Percentiles rank a stretch among this genome's conserved stretches.
Evolutionary conservation across 139 green algal genomes (phyloP).

Genomic region (Pleodorina starrii): DNA sequence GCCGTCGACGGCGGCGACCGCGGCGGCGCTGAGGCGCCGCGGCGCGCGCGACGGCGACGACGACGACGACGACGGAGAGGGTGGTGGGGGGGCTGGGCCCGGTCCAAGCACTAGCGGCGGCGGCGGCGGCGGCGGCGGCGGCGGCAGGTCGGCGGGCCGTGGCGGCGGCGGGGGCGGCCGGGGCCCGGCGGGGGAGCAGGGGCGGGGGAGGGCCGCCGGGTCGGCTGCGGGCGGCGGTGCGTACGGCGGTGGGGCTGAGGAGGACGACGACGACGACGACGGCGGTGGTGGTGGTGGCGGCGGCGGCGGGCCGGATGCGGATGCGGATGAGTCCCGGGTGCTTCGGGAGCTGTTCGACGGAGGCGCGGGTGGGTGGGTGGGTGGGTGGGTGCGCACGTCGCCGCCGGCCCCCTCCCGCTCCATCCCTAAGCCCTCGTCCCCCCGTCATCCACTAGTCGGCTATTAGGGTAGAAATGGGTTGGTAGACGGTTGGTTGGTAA

Average conservation of each 20-base stretch:
- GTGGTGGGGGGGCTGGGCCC: neutral
- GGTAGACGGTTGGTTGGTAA: no score
- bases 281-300: neutral
- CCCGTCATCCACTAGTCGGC: no score
- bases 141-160: neutral
- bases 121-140: neutral
- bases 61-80: neutral
- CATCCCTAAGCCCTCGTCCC: no score
- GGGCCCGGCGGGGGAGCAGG: no score
- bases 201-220: neutral
- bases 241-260: neutral
- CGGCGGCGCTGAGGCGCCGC: neutral
- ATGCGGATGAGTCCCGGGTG: conserved; percentile 73
- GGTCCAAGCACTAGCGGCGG: neutral
- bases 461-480: no score
- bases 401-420: no score
- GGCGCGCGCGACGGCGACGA: neutral
- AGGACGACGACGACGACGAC: neutral
- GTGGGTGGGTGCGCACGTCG: no score
- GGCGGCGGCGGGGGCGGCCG: no score
- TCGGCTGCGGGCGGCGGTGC: neutral
- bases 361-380: conserved; percentile 50
- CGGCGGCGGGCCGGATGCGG: neutral
- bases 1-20: conserved; percentile 26
- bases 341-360: conserved; percentile 93